Conservation (phyloP, 768 basidiomycete genomes). For the Boletus barrowsii region DNA sequence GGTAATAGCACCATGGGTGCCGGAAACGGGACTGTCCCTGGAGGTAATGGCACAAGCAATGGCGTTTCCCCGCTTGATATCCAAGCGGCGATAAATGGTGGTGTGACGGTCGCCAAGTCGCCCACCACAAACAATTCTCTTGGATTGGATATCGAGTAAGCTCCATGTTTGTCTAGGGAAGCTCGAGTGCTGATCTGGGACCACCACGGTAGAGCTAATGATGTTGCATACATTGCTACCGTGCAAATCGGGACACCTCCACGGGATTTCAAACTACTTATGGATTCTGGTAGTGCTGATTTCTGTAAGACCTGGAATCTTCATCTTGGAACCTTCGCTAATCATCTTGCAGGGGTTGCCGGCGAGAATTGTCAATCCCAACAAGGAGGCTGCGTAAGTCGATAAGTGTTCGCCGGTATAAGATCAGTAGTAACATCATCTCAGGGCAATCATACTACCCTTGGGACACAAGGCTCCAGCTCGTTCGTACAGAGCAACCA, state of each 20-base stretch:
- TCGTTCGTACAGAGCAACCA: conserved; percentile 53
- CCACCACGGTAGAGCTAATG: conserved; percentile 37
- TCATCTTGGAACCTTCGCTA: background rate
- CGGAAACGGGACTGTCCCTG: conserved; percentile 8
- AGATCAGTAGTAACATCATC: conserved; percentile 19
- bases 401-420: background rate
- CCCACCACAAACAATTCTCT: conserved; percentile 52
- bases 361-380: conserved; percentile 49
- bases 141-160: conserved; percentile 69
- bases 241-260: conserved; percentile 69
- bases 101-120: conserved; percentile 41
- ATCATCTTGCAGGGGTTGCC: conserved; percentile 42
- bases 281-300: conserved; percentile 73
- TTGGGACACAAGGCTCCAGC: conserved; percentile 60
- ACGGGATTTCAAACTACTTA: conserved; percentile 51
- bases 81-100: conserved; percentile 32
- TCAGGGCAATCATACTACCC: conserved; percentile 63
- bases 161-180: background rate
- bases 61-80: conserved; percentile 38
- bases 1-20: conserved; percentile 5
- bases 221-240: conserved; percentile 56
- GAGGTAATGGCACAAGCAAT: conserved; percentile 11
- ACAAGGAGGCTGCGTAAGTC: conserved; percentile 41
- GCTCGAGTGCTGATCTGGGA: background rate
- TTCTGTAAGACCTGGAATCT: conserved; percentile 36